Base-by-base conservation (phyloP, 2,329 filamentous ascomycete species). In the Penicillium sp. region DNA sequence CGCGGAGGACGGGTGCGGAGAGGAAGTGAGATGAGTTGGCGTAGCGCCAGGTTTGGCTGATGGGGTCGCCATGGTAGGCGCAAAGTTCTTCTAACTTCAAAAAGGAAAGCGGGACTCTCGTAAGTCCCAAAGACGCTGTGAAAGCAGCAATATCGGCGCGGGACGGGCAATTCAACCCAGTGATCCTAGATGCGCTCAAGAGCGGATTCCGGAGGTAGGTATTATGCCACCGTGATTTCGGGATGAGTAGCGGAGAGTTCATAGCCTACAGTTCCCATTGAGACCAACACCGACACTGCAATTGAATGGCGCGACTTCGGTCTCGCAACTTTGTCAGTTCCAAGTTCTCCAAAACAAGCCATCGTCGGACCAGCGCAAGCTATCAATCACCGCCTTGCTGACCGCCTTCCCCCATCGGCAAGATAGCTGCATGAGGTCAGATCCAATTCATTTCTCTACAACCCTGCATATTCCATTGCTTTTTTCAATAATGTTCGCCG, bases 41-140 rank as follows among this genome's bases (percentile, higher is more conserved):
- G 76, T 78, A 31, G 75, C 69, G 50, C 68, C 74, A 25, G 74
- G 73, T 56, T 76, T 78, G 25, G 75, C 73, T 26, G 75, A 76
- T 12, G 76, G 76, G 25, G 76, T 79, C 29, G 76, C 75, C 76
- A 79, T 79, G 53, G 14, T 64, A 20, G 23, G 44, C 53, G 27
- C 33, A 46, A 53, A 6, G 12, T 31, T 3, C 9, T 15, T 23
- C 22, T 29, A 35, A 35, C 8, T 9, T 25, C 27, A 22, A 6
- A 22, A 15, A 37, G 7, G 14, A 9, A 14, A 25, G 15, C 14
- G 11, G 25, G 12, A 18, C n/a, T 14, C 40, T 37, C 4, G 15
- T 44, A 22, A 43, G 41, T 7, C 8, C 15, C 20, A 45, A 25
- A 14, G 6, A 23, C 26, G 37, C 41, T 18, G 31, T 29, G 23